phyloP scores from a whole-genome alignment of 2,329 filamentous ascomycete species.

The Exutisphaerella laricina region DNA sequence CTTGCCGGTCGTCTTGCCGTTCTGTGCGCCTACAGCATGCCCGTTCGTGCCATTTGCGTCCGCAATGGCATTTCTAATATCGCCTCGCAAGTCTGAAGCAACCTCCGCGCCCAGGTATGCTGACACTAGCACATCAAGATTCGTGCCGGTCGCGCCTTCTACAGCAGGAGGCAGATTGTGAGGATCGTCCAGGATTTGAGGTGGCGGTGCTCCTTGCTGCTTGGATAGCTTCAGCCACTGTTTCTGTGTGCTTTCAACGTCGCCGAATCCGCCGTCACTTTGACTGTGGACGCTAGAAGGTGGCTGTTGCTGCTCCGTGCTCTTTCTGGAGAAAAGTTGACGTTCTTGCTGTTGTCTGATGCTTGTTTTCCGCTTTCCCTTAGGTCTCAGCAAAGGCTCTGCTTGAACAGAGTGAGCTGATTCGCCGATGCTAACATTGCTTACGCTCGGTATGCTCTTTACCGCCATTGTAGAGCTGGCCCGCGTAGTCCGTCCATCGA shows the following conservation, averaged over 20 bases:
- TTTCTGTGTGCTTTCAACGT: constrained; percentile 43
- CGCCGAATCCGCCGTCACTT: constrained; percentile 40
- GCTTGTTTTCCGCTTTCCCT: constrained; percentile 68
- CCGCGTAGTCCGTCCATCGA: constrained; percentile 62
- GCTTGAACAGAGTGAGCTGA: constrained; percentile 48
- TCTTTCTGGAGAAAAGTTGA: constrained; percentile 82
- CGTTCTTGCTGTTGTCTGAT: constrained; percentile 81
- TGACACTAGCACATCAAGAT: constrained; percentile 73
- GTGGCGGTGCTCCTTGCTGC: constrained; percentile 42
- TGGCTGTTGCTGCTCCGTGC: constrained; percentile 46
- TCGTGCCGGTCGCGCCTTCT: constrained; percentile 57
- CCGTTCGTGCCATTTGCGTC: constrained; percentile 63
- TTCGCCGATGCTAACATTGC: constrained; percentile 58
- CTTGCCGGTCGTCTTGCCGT: constrained; percentile 43
- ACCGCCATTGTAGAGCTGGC: constrained; percentile 83
- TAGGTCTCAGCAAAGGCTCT: constrained; percentile 53
- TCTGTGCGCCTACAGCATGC: constrained; percentile 44
- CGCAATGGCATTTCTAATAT: constrained; percentile 66
- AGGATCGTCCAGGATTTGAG: constrained; percentile 51
- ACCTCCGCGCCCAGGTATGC: constrained; percentile 76
- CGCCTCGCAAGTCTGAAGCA: constrained; percentile 64
- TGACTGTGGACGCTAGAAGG: constrained; percentile 51
- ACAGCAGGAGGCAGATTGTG: constrained; percentile 29
- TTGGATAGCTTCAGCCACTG: constrained; percentile 59
- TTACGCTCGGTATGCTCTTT: constrained; percentile 83